Percentiles rank a stretch among this genome's conserved stretches.
phyloP scores from a whole-genome alignment of 73 alveolate genomes.

The Paramecium caudatum region DNA sequence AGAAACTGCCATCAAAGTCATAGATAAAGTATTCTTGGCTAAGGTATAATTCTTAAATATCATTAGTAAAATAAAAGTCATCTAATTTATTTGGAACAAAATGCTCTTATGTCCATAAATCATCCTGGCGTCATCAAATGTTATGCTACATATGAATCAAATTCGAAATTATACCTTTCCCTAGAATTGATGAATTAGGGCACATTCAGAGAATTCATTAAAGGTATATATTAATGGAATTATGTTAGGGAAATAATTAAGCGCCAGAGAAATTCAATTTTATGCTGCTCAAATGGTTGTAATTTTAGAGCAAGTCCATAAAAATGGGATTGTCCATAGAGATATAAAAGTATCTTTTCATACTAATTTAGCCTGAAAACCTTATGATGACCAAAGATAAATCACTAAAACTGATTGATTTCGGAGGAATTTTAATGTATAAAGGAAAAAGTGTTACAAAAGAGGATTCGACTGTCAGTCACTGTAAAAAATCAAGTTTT shows the following conservation, averaged over 20 bases:
- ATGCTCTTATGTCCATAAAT: constrained; percentile 20
- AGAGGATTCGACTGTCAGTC: constrained; percentile 22
- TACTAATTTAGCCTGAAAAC: constrained; percentile 76
- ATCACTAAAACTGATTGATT: constrained; percentile 68
- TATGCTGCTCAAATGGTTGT: constrained; percentile 31
- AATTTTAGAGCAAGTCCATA: constrained; percentile 19
- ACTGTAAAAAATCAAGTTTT: constrained; percentile 65
- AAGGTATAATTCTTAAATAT: background rate
- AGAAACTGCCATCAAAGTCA: constrained; percentile 43
- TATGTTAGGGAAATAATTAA: background rate
- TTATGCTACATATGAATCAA: constrained; percentile 54
- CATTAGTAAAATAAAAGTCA: constrained; percentile 51
- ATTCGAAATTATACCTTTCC: constrained; percentile 30
- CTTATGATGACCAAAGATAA: constrained; percentile 68
- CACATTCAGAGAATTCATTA: constrained; percentile 60
- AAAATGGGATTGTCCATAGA: constrained; percentile 40
- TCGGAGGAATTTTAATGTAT: constrained; percentile 45
- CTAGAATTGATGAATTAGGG: constrained; percentile 43
- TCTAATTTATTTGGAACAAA: constrained; percentile 18
- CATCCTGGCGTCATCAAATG: constrained; percentile 68
- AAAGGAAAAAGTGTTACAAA: constrained; percentile 39
- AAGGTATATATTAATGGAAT: constrained; percentile 2
- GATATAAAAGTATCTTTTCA: too few species aligned
- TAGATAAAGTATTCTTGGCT: constrained; percentile 62
- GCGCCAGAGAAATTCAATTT: background rate